Percentiles rank a stretch among this genome's conserved stretches.
phyloP scores from a whole-genome alignment of 345 rosid genomes.

The Gynandropsis gynandra region DNA sequence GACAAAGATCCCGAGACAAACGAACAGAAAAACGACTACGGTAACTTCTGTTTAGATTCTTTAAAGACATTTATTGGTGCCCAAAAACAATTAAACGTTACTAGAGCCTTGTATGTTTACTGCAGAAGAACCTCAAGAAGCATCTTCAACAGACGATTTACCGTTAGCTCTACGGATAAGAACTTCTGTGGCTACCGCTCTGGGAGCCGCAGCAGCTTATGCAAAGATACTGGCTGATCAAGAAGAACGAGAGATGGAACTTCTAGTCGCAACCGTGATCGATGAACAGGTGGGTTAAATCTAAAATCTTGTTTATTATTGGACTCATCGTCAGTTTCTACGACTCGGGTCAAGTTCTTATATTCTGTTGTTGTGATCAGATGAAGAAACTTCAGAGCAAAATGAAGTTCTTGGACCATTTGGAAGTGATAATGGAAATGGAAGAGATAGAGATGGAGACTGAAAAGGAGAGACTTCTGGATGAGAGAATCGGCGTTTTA shows the following conservation, averaged over 20 bases:
- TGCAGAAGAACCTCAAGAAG: constrained; percentile 39
- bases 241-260: constrained; percentile 74
- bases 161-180: constrained; percentile 60
- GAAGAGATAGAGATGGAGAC: constrained; percentile 52
- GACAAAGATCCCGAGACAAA: constrained; percentile 40
- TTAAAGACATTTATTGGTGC: too few species aligned
- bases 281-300: constrained; percentile 56
- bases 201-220: constrained; percentile 75
- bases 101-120: constrained; percentile 10
- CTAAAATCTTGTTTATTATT: constrained; percentile 3
- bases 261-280: constrained; percentile 47
- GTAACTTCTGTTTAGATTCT: constrained; percentile 10
- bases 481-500: constrained; percentile 40
- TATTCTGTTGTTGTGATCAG: constrained; percentile 30
- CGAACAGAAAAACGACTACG: constrained; percentile 25
- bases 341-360: background rate
- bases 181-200: constrained; percentile 67
- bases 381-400: constrained; percentile 67
- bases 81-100: background rate
- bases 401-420: constrained; percentile 52
- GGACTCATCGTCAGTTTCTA: background rate
- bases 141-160: constrained; percentile 25
- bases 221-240: constrained; percentile 80
- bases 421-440: constrained; percentile 71
- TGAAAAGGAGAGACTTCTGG: constrained; percentile 37